Percentiles rank a stretch among this genome's conserved stretches.
Conservation (phyloP, 768 basidiomycete species). For the Roridomyces roridus region DNA sequence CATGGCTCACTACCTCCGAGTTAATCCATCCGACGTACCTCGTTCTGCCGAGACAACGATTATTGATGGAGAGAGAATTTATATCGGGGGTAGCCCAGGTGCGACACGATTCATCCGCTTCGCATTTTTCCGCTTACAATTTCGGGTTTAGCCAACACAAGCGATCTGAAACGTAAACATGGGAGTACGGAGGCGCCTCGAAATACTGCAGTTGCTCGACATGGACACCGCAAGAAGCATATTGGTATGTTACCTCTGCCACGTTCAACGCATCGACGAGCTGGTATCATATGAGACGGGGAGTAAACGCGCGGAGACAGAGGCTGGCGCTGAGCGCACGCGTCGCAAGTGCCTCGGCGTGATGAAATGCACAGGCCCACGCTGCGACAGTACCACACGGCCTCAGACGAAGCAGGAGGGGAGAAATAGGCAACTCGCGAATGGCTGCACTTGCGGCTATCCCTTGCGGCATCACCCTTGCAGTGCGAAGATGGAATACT, state of each 20-base stretch:
- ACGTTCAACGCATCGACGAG: too few species aligned
- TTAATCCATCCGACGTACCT: background rate
- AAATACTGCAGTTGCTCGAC: too few species aligned
- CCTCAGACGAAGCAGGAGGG: slow-evolving; percentile 15
- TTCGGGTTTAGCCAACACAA: too few species aligned
- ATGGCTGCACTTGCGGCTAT: slow-evolving; percentile 5
- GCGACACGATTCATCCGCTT: too few species aligned
- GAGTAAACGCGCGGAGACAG: slow-evolving; percentile 4
- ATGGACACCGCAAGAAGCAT: too few species aligned
- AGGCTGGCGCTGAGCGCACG: slow-evolving; percentile 19
- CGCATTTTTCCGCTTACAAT: too few species aligned
- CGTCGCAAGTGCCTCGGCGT: slow-evolving; percentile 24
- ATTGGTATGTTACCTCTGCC: too few species aligned
- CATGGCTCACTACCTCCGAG: background rate
- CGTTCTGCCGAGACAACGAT: background rate
- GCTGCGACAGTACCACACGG: slow-evolving; percentile 25
- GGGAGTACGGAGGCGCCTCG: too few species aligned
- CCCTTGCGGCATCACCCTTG: slow-evolving; percentile 1
- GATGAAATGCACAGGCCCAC: slow-evolving; percentile 24
- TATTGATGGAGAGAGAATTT: too few species aligned
- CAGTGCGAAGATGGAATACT: slow-evolving; percentile 7
- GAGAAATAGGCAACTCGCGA: background rate
- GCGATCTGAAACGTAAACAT: too few species aligned
- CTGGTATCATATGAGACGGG: too few species aligned
- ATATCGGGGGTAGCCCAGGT: too few species aligned